These are phyloP conservation scores for Amauroascus niger DNA, from an alignment of 2,329 filamentous ascomycete species.

Conservation along the genomic window DNA sequence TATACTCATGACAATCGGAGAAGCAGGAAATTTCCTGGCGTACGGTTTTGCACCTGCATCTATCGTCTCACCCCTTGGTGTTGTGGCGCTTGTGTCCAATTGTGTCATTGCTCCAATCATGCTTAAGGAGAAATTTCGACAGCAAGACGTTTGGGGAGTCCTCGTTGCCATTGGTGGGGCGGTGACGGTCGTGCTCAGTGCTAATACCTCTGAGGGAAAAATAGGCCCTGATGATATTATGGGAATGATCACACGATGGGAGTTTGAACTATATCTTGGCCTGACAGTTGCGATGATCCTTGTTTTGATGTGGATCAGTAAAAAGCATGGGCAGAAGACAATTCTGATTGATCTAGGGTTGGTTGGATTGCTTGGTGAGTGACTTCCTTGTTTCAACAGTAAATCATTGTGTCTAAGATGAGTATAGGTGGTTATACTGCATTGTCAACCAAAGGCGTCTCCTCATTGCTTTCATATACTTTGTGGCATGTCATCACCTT, in stretches of 20 bases:
- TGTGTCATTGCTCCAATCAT: slow-evolving; percentile 92
- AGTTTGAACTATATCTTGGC: slow-evolving; percentile 82
- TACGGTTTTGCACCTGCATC: slow-evolving; percentile 97
- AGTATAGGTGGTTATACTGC: slow-evolving; percentile 80
- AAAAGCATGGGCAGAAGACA: slow-evolving; percentile 69
- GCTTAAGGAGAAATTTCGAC: slow-evolving; percentile 81
- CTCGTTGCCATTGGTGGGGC: slow-evolving; percentile 77
- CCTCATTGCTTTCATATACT: slow-evolving; percentile 85
- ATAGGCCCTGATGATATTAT: slow-evolving; percentile 84
- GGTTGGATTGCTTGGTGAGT: slow-evolving; percentile 80
- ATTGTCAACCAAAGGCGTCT: slow-evolving; percentile 89
- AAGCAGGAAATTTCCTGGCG: slow-evolving; percentile 91
- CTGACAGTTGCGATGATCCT: slow-evolving; percentile 66
- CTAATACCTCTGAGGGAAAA: slow-evolving; percentile 79
- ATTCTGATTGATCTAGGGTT: slow-evolving; percentile 89
- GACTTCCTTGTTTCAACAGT: too few relatives aligned
- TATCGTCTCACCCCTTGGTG: slow-evolving; percentile 89
- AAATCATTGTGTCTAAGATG: too few relatives aligned
- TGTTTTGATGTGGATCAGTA: slow-evolving; percentile 70
- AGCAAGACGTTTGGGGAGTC: slow-evolving; percentile 78
- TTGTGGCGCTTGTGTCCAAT: slow-evolving; percentile 94
- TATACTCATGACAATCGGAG: slow-evolving; percentile 81
- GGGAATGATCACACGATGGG: slow-evolving; percentile 74
- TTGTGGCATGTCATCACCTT: slow-evolving; percentile 83
- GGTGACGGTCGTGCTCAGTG: slow-evolving; percentile 85